Evolutionary conservation across 139 green algal genomes (phyloP), one percentile per base, ranked within the genome.

Genomic region (Tetradesmus lagerheimii): DNA sequence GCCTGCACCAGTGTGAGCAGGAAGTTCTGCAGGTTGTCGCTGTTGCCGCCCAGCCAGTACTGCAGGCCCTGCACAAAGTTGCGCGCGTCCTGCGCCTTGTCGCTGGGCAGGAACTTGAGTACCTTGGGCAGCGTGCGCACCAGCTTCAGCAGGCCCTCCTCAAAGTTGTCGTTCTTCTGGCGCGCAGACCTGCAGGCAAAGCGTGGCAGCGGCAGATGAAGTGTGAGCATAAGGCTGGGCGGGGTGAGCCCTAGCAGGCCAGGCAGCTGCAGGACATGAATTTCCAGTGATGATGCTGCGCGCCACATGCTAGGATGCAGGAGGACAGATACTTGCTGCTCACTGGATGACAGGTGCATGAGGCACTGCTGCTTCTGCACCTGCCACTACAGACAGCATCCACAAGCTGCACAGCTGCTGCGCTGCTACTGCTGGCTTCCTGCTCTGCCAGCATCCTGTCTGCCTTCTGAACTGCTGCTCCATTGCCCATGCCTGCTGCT

Each of bases 81-180:
- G 71, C 97, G 93, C 0, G 97, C 96, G 67, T 99, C 97, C 94
- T 97, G 93, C 11, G 97, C 97, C 93, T 99, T 99, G 89, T 99
- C 96, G 74, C 85, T 95, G 62, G 97, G 97, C 90, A 99, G 95
- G 93, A 97, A 99, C 95, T 99, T 99, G 86, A 99, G 95, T 62
- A 99, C 93, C 93, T 96, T 96, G 84, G 95, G 95, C 84, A 97
- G 94, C 2, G 95, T 97, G 90, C 97, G 93, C 91, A 99, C 97
- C 86, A 99, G 97, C 96, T 99, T 99, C 35, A 99, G 95, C 93
- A 99, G 95, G 85, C 96, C 95, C 97, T 99, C 98, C 95, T 99
- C 98, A 93, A 99, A 99, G 93, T 97, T 97, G 92, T 99, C 97
- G 88, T 98, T 98, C 93, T 97, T 97, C 94, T 97, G 93, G 78